phyloP scores from a whole-genome alignment of 176 grass and related monocot genomes.

The Eleusine indica region DNA sequence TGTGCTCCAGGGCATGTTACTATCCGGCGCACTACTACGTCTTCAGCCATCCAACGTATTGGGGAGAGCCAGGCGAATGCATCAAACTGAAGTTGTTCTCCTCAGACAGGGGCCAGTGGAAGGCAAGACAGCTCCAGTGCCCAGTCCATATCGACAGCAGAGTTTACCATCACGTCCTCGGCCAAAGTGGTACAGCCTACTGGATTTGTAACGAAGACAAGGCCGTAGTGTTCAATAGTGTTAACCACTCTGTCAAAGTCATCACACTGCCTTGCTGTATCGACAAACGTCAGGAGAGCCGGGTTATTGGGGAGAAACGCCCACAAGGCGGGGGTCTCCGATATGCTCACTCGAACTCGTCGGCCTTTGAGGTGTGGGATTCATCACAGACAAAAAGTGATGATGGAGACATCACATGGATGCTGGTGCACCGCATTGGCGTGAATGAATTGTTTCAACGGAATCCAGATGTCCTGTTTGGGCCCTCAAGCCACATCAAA shows the following conservation, averaged over 20 bases:
- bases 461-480: too few relatives aligned
- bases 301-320: background rate
- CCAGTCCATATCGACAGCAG: too few relatives aligned
- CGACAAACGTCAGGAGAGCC: too few relatives aligned
- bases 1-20: background rate
- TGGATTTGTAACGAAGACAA: background rate
- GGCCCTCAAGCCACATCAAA: background rate
- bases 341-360: background rate
- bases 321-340: background rate
- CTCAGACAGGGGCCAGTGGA: background rate
- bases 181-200: background rate
- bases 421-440: background rate
- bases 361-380: background rate
- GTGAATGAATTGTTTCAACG: too few relatives aligned
- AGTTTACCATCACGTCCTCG: background rate
- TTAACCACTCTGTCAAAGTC: background rate
- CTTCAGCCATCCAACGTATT: too few relatives aligned
- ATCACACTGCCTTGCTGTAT: background rate
- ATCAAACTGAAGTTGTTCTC: background rate
- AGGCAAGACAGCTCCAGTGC: background rate
- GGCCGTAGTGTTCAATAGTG: background rate
- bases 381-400: too few relatives aligned
- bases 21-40: background rate
- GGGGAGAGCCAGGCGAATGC: too few relatives aligned
- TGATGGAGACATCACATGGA: too few relatives aligned